Percentiles rank a stretch among this genome's conserved stretches.
These are phyloP conservation scores for Pythium apleroticum DNA, from an alignment of 352 stramenopile species.

Conservation along the genomic window DNA sequence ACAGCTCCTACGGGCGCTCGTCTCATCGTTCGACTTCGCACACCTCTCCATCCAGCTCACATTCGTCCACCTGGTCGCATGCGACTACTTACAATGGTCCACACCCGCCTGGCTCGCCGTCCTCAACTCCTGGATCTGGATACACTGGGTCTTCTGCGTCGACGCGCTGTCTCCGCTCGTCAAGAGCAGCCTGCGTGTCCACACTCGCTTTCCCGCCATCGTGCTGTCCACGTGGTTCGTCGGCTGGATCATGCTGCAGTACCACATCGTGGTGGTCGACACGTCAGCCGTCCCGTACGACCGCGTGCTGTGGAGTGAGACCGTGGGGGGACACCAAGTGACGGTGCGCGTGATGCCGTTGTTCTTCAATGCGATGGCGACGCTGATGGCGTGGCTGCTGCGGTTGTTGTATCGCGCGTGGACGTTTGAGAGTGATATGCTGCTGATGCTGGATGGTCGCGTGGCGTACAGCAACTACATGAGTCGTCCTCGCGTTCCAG, in stretches of 20 bases:
- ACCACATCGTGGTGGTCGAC: background rate
- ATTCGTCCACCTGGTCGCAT: constrained; percentile 7
- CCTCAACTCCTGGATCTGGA: constrained; percentile 15
- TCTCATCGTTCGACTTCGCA: constrained; percentile 16
- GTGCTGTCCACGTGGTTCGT: background rate
- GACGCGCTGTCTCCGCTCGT: constrained; percentile 12
- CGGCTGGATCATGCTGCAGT: background rate
- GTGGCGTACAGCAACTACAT: constrained; percentile 1
- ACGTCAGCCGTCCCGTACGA: background rate
- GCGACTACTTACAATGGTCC: constrained; percentile 19
- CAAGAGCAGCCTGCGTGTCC: background rate
- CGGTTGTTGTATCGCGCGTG: constrained; percentile 5
- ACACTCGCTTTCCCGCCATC: background rate
- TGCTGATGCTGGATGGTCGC: constrained; percentile 1
- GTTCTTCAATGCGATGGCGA: constrained; percentile 1
- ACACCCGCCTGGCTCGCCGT: background rate
- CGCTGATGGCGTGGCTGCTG: background rate
- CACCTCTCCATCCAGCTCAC: constrained; percentile 21
- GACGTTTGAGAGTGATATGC: background rate
- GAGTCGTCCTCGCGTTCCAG: background rate
- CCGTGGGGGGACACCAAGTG: background rate
- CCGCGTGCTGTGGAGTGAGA: constrained; percentile 1
- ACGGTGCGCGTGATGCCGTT: constrained; percentile 4
- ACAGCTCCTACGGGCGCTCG: background rate
- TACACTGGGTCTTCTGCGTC: constrained; percentile 20